Evolutionary conservation across 1,284 basidiomycete species (phyloP).

Genomic region (Quambalaria eucalypti): DNA sequence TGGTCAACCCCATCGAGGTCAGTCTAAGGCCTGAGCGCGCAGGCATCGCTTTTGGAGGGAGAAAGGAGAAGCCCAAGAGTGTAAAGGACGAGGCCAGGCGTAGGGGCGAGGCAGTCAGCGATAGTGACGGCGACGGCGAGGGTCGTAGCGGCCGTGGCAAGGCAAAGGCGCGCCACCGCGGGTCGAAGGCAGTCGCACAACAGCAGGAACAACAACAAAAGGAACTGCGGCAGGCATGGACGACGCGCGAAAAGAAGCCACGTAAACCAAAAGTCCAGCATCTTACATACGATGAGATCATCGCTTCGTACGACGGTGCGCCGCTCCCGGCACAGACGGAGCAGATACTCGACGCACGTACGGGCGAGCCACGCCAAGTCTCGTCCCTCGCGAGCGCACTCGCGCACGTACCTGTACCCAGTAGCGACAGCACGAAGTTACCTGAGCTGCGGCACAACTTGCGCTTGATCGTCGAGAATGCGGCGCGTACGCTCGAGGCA

Average conservation of each 20-base stretch:
- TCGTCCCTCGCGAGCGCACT: constrained; percentile 29
- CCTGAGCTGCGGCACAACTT: constrained; percentile 94
- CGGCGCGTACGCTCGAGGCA: constrained; percentile 72
- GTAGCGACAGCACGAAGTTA: constrained; percentile 71
- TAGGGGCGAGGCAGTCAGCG: constrained; percentile 18
- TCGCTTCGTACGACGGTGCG: constrained; percentile 21
- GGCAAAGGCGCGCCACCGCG: background rate
- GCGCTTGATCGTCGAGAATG: constrained; percentile 69
- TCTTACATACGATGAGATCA: constrained; percentile 43
- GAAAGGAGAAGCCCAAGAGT: constrained; percentile 42
- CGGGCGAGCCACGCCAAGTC: constrained; percentile 21
- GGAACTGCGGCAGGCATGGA: constrained; percentile 21
- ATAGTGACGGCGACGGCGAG: constrained; percentile 46
- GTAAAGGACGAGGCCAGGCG: constrained; percentile 25
- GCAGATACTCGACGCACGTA: constrained; percentile 37
- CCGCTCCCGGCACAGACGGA: constrained; percentile 3
- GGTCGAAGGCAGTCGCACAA: background rate
- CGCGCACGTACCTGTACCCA: constrained; percentile 50
- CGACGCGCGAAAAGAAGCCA: constrained; percentile 20
- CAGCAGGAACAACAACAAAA: background rate
- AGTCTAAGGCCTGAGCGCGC: constrained; percentile 38
- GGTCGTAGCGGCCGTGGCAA: constrained; percentile 46
- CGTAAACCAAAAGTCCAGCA: constrained; percentile 35
- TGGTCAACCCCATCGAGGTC: constrained; percentile 43
- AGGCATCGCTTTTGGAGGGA: constrained; percentile 42